A percentile compares a stretch with the other conserved stretches of the same genome.
These are phyloP conservation scores for Candida frijolesensis DNA, from an alignment of 1,139 yeast species.

Conservation along the genomic window DNA sequence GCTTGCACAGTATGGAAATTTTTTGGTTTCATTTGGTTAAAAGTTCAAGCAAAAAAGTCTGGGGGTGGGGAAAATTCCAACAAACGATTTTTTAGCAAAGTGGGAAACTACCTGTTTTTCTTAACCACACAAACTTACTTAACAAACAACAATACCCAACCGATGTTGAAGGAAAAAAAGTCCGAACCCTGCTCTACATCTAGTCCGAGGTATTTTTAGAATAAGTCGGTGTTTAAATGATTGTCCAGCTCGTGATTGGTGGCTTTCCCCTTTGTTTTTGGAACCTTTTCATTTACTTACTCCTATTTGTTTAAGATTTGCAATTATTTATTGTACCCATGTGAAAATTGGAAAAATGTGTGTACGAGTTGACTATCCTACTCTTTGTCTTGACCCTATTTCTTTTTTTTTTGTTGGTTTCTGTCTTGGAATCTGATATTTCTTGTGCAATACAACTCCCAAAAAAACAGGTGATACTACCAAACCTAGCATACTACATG, in stretches of 20 bases:
- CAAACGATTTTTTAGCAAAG: neutral
- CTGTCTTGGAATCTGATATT: no score
- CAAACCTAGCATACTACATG: no score
- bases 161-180: neutral
- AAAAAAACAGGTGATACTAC: no score
- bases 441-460: no score
- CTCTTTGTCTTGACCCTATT: no score
- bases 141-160: neutral
- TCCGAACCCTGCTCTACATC: neutral
- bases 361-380: no score
- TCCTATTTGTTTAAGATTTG: neutral
- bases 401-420: no score
- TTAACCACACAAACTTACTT: neutral
- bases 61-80: neutral
- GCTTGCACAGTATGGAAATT: neutral
- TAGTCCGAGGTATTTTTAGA: conserved; percentile 4
- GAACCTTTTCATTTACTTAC: neutral
- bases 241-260: no score
- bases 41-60: neutral
- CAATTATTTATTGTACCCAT: neutral
- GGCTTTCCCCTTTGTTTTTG: no score
- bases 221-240: neutral
- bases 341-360: neutral
- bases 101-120: neutral
- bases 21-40: neutral